Evolutionary conservation across 371 early-diverging fungal genomes (phyloP).

Genomic region (Neoconidiobolus thromboides): DNA sequence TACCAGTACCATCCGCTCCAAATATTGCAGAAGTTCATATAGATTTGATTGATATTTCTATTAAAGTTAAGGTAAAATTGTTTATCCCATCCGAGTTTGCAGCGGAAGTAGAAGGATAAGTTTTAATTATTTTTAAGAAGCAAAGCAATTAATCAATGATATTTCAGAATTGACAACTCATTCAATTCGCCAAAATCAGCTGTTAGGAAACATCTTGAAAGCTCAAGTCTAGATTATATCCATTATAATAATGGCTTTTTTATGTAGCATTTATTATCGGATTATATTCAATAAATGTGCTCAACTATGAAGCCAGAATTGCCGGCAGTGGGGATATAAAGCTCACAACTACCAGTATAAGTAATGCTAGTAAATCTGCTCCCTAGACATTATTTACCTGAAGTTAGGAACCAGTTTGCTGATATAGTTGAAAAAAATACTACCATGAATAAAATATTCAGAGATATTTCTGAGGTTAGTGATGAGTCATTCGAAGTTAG

Average conservation of each 20-base stretch:
- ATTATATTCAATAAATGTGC: too few relatives aligned
- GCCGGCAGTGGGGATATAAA: not conserved
- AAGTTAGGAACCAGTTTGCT: not conserved
- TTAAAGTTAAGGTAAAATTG: not conserved
- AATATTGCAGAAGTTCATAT: not conserved
- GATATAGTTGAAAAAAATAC: not conserved
- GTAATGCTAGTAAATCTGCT: not conserved
- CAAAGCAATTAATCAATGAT: too few relatives aligned
- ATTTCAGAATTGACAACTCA: too few relatives aligned
- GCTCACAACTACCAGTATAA: not conserved
- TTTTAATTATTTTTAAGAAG: not conserved
- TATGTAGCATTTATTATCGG: not conserved
- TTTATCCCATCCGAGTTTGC: constrained; percentile 1
- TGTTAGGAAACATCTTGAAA: not conserved
- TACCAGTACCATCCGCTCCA: not conserved
- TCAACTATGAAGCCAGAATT: not conserved
- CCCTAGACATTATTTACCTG: not conserved
- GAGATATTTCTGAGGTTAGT: too few relatives aligned
- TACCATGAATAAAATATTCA: not conserved
- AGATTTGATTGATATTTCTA: not conserved
- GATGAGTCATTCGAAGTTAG: too few relatives aligned
- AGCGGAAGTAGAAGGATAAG: not conserved
- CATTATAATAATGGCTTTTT: not conserved
- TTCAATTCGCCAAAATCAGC: too few relatives aligned
- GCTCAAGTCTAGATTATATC: not conserved